Evolutionary conservation across 441 rosid species (phyloP).

Genomic region (Biscutella auriculata): DNA sequence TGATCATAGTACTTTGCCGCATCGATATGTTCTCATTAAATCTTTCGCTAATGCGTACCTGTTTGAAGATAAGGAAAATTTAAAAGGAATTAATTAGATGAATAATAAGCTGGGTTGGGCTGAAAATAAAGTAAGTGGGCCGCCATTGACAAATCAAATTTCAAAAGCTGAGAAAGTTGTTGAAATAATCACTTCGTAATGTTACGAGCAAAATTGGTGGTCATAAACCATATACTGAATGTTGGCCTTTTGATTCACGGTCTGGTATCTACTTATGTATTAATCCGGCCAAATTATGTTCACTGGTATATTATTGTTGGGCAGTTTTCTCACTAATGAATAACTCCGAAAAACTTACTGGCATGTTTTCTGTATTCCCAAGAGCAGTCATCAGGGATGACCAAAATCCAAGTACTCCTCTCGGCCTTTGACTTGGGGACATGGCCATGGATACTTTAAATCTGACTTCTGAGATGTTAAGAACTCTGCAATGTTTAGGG

Average conservation of each 20-base stretch:
- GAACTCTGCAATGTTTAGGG: slow-evolving; percentile 50
- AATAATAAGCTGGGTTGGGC: neutral
- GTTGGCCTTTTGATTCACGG: neutral
- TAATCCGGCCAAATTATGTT: neutral
- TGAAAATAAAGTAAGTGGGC: neutral
- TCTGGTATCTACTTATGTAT: neutral
- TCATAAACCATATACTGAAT: neutral
- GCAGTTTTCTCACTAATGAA: neutral
- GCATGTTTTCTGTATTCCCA: slow-evolving; percentile 97
- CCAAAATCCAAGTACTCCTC: slow-evolving; percentile 98
- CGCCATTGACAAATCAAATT: neutral
- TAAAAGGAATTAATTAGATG: neutral
- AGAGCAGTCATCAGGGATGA: slow-evolving; percentile 96
- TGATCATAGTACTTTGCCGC: slow-evolving; percentile 91
- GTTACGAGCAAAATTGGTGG: neutral
- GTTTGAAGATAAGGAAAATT: slow-evolving; percentile 12
- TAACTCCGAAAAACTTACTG: slow-evolving; percentile 43
- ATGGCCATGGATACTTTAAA: slow-evolving; percentile 87
- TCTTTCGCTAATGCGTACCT: slow-evolving; percentile 86
- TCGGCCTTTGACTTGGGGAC: slow-evolving; percentile 96
- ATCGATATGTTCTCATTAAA: slow-evolving; percentile 70
- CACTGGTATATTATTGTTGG: neutral
- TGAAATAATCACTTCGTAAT: neutral
- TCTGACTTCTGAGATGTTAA: slow-evolving; percentile 83
- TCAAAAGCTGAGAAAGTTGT: slow-evolving; percentile 3